A percentile compares a stretch with the other conserved stretches of the same genome.
Conservation (phyloP, 768 basidiomycete species). For the Lactarius trivialis region DNA sequence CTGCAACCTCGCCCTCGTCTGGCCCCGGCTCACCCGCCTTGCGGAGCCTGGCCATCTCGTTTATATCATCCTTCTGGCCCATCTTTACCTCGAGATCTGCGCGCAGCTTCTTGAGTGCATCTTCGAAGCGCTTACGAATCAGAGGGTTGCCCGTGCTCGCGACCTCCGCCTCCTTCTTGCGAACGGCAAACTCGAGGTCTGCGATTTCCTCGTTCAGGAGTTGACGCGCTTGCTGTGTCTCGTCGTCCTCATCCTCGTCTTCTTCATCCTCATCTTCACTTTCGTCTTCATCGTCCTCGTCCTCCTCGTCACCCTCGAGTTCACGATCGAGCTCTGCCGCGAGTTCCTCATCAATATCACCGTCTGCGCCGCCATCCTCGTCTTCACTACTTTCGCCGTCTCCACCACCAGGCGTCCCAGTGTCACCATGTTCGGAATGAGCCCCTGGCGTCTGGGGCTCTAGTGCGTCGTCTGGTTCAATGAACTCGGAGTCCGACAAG, state of each 20-base stretch:
- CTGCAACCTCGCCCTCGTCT: conserved; percentile 35
- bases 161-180: conserved; percentile 79
- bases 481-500: conserved; percentile 81
- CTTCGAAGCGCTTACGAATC: conserved; percentile 92
- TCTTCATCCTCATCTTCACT: conserved; percentile 70
- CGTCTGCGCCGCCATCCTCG: conserved; percentile 55
- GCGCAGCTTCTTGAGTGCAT: conserved; percentile 81
- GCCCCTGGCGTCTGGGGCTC: conserved; percentile 69
- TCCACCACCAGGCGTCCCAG: conserved; percentile 48
- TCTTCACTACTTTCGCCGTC: conserved; percentile 56
- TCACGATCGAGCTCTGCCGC: conserved; percentile 84
- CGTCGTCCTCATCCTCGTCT: conserved; percentile 79
- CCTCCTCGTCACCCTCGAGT: conserved; percentile 59
- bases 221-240: conserved; percentile 62
- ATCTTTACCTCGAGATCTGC: conserved; percentile 82
- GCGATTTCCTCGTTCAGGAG: conserved; percentile 83
- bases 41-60: conserved; percentile 63
- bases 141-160: conserved; percentile 79
- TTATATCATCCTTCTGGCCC: conserved; percentile 71
- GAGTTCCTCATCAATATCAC: conserved; percentile 82
- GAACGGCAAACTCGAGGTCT: conserved; percentile 82
- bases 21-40: conserved; percentile 58
- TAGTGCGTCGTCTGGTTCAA: conserved; percentile 55
- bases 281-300: conserved; percentile 54
- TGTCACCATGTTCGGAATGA: conserved; percentile 56